These are phyloP conservation scores for Ceriops decandra DNA, from an alignment of 345 rosid species.

Conservation along the genomic window DNA sequence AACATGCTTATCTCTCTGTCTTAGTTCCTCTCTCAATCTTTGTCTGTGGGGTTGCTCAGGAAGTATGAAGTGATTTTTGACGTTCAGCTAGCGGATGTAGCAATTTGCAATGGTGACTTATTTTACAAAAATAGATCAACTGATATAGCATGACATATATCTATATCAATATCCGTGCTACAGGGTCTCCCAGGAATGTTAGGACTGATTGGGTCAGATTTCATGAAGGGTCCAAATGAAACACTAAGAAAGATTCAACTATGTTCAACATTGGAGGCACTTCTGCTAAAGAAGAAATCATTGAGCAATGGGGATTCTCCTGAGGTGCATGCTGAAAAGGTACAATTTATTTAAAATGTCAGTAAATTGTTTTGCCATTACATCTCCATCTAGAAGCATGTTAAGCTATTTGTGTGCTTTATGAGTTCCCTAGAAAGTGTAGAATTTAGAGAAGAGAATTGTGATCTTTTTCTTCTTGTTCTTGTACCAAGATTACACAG, in stretches of 20 bases:
- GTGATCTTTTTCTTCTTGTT: no score
- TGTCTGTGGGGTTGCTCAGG: no score
- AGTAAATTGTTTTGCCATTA: neutral
- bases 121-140: no score
- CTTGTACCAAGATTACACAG: no score
- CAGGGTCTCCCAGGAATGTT: neutral
- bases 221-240: slow-evolving; percentile 60
- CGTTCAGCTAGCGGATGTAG: no score
- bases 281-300: slow-evolving; percentile 69
- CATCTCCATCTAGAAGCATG: neutral
- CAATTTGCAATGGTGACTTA: no score
- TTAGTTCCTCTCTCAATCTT: no score
- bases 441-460: no score
- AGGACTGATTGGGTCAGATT: slow-evolving; percentile 17
- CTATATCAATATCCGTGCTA: no score
- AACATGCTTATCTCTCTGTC: no score
- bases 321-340: slow-evolving; percentile 65
- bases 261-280: slow-evolving; percentile 57
- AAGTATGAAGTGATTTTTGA: no score
- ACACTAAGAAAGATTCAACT: slow-evolving; percentile 54
- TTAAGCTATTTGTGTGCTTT: neutral
- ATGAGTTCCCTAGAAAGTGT: neutral
- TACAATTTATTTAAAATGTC: slow-evolving; percentile 20
- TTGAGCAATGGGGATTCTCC: slow-evolving; percentile 60
- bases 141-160: no score